phyloP scores from a whole-genome alignment of 2,329 filamentous ascomycete genomes.

The Trichoderma aggressivum region DNA sequence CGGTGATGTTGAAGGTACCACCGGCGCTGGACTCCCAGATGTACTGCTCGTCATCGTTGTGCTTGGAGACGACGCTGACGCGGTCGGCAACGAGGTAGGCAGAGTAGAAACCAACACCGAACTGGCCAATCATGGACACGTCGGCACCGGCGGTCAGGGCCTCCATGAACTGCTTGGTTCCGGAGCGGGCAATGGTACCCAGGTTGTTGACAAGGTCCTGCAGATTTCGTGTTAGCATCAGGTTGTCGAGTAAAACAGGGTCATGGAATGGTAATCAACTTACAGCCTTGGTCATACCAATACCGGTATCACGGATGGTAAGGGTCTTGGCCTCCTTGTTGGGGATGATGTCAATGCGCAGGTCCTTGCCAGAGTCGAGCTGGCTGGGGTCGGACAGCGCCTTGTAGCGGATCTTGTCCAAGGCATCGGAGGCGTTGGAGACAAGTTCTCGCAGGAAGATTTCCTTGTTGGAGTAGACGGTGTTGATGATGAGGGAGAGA shows the following conservation, averaged over 20 bases:
- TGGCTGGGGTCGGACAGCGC: conserved; percentile 94
- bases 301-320: conserved; percentile 96
- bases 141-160: conserved; percentile 96
- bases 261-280: conserved; percentile 41
- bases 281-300: conserved; percentile 99
- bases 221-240: conserved; percentile 15
- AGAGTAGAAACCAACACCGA: conserved; percentile 99
- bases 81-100: conserved; percentile 98
- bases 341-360: conserved; percentile 98
- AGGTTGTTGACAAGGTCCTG: conserved; percentile 99
- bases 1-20: conserved; percentile 90
- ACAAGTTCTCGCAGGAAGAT: conserved; percentile 99
- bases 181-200: conserved; percentile 97
- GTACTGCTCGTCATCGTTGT: conserved; percentile 99
- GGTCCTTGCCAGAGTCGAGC: conserved; percentile 95
- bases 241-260: background rate
- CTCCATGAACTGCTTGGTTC: conserved; percentile 99
- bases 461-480: conserved; percentile 99
- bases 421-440: conserved; percentile 96
- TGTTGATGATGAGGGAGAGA: conserved; percentile 99
- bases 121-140: conserved; percentile 99
- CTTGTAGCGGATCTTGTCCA: conserved; percentile 99
- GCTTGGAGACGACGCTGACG: conserved; percentile 93
- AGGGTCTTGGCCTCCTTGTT: conserved; percentile 97
- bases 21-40: conserved; percentile 97